Evolutionary conservation across 2,329 filamentous ascomycete species (phyloP).

Genomic region (Epichloe hybrida): DNA sequence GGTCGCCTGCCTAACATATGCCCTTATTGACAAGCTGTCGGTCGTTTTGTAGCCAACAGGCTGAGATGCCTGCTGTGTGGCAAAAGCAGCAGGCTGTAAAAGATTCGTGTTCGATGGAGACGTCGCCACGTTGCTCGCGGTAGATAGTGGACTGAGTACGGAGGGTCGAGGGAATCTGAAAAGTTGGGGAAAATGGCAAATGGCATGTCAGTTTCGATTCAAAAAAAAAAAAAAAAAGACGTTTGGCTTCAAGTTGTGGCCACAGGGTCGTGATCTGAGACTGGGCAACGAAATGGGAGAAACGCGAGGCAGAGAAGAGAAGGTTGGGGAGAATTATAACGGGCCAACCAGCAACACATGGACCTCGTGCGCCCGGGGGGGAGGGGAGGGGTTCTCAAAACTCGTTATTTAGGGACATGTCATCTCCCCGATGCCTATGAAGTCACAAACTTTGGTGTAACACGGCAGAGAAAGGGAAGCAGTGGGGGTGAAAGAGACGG

Average conservation of each 20-base stretch:
- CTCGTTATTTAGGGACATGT: too few species aligned
- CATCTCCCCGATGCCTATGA: background rate
- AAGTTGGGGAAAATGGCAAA: background rate
- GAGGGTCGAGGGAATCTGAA: slow-evolving; percentile 33
- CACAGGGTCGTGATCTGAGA: background rate
- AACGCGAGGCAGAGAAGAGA: background rate
- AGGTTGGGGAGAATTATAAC: background rate
- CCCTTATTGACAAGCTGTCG: slow-evolving; percentile 3
- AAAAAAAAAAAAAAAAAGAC: background rate
- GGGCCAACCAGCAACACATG: background rate
- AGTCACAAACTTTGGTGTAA: background rate
- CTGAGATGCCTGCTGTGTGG: slow-evolving; percentile 13
- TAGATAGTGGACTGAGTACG: slow-evolving; percentile 36
- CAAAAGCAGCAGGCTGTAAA: slow-evolving; percentile 10
- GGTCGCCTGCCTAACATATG: slow-evolving; percentile 15
- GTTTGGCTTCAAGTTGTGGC: background rate
- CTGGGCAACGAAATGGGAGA: background rate
- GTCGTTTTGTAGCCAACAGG: slow-evolving; percentile 7
- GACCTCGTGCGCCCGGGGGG: background rate
- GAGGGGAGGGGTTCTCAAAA: background rate
- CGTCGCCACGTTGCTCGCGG: slow-evolving; percentile 28
- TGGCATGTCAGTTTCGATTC: background rate
- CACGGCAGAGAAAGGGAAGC: background rate
- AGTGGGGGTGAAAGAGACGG: background rate
- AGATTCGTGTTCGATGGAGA: slow-evolving; percentile 29